Evolutionary conservation across 2,329 filamentous ascomycete genomes (phyloP).

Genomic region (Cercospora zeae-maydis): DNA sequence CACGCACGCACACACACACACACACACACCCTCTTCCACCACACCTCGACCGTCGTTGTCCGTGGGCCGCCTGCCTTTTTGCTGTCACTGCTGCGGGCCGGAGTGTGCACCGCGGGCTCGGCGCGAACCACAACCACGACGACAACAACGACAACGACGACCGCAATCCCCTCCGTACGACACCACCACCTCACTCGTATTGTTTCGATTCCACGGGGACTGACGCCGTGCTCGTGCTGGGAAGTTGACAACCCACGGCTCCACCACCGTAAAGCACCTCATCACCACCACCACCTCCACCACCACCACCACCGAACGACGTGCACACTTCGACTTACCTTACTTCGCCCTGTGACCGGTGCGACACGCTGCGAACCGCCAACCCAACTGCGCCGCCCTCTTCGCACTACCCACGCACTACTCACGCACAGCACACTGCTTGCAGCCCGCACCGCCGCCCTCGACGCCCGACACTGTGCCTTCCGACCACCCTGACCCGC

Average conservation of each 20-base stretch:
- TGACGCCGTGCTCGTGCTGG: neutral
- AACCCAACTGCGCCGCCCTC: too few relatives aligned
- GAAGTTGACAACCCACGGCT: neutral
- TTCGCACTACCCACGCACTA: neutral
- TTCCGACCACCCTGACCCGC: neutral
- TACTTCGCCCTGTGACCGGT: neutral
- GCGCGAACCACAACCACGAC: neutral
- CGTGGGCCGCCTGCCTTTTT: neutral
- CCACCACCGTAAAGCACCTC: neutral
- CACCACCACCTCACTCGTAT: neutral
- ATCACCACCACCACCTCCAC: too few relatives aligned
- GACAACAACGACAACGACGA: neutral
- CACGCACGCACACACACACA: too few relatives aligned
- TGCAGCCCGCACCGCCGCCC: neutral
- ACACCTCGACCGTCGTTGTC: neutral
- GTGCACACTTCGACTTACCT: neutral
- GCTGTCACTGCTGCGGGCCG: neutral
- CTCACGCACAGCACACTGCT: too few relatives aligned
- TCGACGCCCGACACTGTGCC: neutral
- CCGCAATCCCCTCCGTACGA: neutral
- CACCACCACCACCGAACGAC: neutral
- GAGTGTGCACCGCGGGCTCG: neutral
- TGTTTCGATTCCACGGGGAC: neutral
- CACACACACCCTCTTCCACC: neutral
- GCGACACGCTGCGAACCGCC: neutral